Base-by-base conservation (phyloP, 2,329 filamentous ascomycete genomes). In the Alternaria sp. region DNA sequence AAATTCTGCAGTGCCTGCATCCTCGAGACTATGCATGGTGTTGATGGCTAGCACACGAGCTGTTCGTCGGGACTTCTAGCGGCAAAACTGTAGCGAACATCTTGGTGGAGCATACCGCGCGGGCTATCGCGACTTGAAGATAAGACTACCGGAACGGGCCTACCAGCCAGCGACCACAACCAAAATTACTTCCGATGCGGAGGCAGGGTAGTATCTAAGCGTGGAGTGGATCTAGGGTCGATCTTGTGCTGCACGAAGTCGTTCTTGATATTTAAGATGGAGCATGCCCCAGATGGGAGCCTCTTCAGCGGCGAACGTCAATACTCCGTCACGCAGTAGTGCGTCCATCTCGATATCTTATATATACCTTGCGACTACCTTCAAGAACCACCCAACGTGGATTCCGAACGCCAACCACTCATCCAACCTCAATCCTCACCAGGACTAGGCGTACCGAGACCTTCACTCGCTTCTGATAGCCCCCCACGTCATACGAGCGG, bases 401-500 rank as follows among this genome's bases (percentile, higher is more conserved):
- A 68, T 70, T 57, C 65, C 36, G 69, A 70, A 61, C 66, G 63
- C 20, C 57, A 73, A 54, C 73, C 72, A 62, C 68, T 74, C 53
- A 62, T 76, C 55, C 60, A 54, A 32, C 56, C 46, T 14, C 57
- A 66, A 62, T 54, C 65, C 30, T 59, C 44, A 34, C 49, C 50
- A 60, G 45, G 50, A 49, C 59, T 51, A 67, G 63, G 59, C 65
- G 52, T 60, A 62, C 38, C 60, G 28, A 63, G 58, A 51, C 66
- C 67, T 65, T 63, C 65, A 64, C 44, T 53, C 46, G 50, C 51
- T 58, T 62, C 59, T 43, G 50, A 51, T 43, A 64, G 41, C 34
- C 54, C 58, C 59, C 66, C 72, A 76, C 74, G 73, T 74, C 73
- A 77, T 74, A 58, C 51, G 53, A 64, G 66, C 70, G 59, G 66